Evolutionary conservation across 352 stramenopile species (phyloP).

Genomic region (Lagenidium giganteum): DNA sequence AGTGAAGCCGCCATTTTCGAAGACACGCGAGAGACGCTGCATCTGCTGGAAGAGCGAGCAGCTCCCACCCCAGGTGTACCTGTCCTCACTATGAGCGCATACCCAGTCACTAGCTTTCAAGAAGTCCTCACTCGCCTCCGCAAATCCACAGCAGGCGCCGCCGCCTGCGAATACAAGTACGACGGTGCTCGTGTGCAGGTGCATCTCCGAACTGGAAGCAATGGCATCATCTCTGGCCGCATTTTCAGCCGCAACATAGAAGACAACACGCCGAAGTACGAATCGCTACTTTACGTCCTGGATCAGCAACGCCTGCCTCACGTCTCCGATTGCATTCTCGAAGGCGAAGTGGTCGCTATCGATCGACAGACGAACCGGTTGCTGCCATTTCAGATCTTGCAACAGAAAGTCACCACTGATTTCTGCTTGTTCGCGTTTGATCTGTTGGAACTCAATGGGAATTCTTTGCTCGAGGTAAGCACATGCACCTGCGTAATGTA

Average conservation of each 20-base stretch:
- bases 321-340: conserved; percentile 47
- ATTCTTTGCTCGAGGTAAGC: conserved; percentile 38
- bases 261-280: conserved; percentile 65
- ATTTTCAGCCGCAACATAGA: conserved; percentile 87
- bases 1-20: conserved; percentile 35
- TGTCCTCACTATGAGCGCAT: conserved; percentile 78
- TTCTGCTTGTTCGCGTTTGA: conserved; percentile 83
- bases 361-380: conserved; percentile 41
- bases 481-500: no score
- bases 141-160: conserved; percentile 27
- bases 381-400: conserved; percentile 73
- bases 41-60: conserved; percentile 27
- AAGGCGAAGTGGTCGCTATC: conserved; percentile 74
- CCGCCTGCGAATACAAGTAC: conserved; percentile 83
- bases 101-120: conserved; percentile 56
- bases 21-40: conserved; percentile 14
- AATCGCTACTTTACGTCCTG: conserved; percentile 42
- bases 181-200: conserved; percentile 77
- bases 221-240: conserved; percentile 8
- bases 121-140: conserved; percentile 37
- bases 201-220: conserved; percentile 23
- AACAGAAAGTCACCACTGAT: conserved; percentile 63
- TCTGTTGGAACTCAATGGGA: conserved; percentile 45
- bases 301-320: conserved; percentile 18
- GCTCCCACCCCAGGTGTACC: conserved; percentile 42